A percentile compares a stretch with the other conserved stretches of the same genome.
These are phyloP conservation scores for Fusarium equiseti DNA, from an alignment of 2,329 filamentous ascomycete genomes.

Conservation along the genomic window DNA sequence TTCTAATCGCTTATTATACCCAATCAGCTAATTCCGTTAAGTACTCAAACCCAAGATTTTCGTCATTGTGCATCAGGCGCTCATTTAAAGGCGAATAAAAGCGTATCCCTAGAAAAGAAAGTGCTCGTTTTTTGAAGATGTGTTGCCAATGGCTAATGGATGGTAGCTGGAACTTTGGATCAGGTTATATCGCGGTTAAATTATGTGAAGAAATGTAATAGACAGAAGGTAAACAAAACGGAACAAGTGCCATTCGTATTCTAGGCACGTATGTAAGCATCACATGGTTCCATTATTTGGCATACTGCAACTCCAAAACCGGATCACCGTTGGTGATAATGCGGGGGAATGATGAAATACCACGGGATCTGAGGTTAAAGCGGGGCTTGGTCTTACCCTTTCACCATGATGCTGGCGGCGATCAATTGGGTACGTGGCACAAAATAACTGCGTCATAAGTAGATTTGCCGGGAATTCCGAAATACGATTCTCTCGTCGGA, in stretches of 20 bases:
- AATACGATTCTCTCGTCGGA: background rate
- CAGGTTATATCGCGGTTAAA: too few species aligned
- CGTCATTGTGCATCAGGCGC: accelerated
- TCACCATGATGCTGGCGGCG: background rate
- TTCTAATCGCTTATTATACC: too few species aligned
- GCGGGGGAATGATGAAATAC: background rate
- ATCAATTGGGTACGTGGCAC: background rate
- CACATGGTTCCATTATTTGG: background rate
- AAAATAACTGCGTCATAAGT: background rate
- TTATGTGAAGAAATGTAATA: accelerated
- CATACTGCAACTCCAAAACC: background rate
- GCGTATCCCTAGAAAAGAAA: accelerated
- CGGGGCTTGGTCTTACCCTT: background rate
- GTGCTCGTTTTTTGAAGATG: accelerated
- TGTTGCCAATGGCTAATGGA: accelerated
- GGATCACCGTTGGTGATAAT: background rate
- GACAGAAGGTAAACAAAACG: too few species aligned
- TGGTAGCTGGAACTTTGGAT: too few species aligned
- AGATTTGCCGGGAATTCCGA: background rate
- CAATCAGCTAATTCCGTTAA: accelerated
- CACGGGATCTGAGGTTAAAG: background rate
- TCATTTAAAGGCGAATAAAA: too few species aligned
- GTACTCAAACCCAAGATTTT: accelerated
- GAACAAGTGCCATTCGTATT: background rate
- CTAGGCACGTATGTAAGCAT: background rate